These are phyloP conservation scores for Phytophthora fragariaefolia DNA, from an alignment of 352 stramenopile species.

Conservation along the genomic window DNA sequence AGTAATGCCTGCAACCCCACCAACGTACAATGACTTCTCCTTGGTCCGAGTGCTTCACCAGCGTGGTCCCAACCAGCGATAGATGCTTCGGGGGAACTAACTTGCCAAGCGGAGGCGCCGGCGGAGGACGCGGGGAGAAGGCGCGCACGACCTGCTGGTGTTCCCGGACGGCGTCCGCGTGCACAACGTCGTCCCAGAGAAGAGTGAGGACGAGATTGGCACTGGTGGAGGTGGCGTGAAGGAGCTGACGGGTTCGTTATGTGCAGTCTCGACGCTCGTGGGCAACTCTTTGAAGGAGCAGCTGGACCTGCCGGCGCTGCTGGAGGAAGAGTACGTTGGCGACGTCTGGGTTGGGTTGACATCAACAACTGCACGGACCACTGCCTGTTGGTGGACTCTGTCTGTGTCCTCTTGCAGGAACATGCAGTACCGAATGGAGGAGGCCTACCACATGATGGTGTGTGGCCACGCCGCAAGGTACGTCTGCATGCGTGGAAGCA, in stretches of 20 bases:
- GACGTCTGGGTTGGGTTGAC: background rate
- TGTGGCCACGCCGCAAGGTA: slow-evolving; percentile 62
- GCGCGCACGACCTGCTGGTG: slow-evolving; percentile 66
- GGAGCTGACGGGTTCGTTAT: no score
- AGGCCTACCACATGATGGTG: slow-evolving; percentile 68
- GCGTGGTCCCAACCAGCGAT: no score
- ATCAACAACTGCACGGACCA: background rate
- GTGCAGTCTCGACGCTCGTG: slow-evolving; percentile 46
- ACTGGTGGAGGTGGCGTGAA: background rate
- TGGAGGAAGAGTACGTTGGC: slow-evolving; percentile 43
- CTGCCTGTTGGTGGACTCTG: slow-evolving; percentile 6
- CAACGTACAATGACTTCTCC: no score
- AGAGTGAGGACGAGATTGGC: slow-evolving; percentile 45
- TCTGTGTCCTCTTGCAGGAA: slow-evolving; percentile 41
- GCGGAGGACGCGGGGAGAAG: slow-evolving; percentile 13
- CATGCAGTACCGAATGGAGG: slow-evolving; percentile 44
- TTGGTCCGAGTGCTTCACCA: no score
- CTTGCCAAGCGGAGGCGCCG: no score
- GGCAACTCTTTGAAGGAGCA: slow-evolving; percentile 42
- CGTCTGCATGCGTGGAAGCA: no score
- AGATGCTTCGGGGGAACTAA: no score
- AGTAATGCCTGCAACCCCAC: no score
- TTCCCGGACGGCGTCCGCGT: slow-evolving; percentile 75
- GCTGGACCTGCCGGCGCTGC: slow-evolving; percentile 37
- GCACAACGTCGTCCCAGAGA: slow-evolving; percentile 46